A percentile compares a stretch with the other conserved stretches of the same genome.
These are phyloP conservation scores for Aureobasidium melanogenum DNA, from an alignment of 2,329 filamentous ascomycete species.

Conservation along the genomic window DNA sequence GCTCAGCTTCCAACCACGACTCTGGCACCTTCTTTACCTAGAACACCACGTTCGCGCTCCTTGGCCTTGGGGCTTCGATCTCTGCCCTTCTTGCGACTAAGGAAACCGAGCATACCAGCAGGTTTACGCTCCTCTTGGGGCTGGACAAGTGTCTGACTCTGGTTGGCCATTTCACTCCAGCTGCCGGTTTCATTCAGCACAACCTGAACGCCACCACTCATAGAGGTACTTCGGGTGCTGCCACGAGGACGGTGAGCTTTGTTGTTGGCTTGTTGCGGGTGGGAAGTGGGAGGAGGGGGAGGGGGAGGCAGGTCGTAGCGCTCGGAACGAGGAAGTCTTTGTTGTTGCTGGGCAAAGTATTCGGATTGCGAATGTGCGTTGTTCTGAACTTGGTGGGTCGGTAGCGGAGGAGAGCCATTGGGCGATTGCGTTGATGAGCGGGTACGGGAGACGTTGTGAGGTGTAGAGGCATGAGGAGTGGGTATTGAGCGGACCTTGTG, in stretches of 20 bases:
- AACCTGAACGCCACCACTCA: conserved; percentile 79
- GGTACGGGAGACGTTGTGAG: conserved; percentile 29
- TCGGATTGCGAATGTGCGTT: conserved; percentile 15
- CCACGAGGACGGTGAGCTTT: conserved; percentile 41
- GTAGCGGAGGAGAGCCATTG: conserved; percentile 39
- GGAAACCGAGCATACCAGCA: conserved; percentile 83
- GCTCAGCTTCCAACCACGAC: conserved; percentile 36
- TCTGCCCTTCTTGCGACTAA: conserved; percentile 80
- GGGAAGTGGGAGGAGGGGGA: conserved; percentile 16
- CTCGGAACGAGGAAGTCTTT: conserved; percentile 18
- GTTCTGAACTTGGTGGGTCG: conserved; percentile 14
- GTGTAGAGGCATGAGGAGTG: conserved; percentile 28
- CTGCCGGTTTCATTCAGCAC: conserved; percentile 81
- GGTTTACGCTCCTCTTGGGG: conserved; percentile 46
- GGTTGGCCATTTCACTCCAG: conserved; percentile 84
- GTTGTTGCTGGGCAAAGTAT: conserved; percentile 19
- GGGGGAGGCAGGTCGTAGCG: conserved; percentile 21
- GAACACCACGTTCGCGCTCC: conserved; percentile 65
- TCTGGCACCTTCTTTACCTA: conserved; percentile 90
- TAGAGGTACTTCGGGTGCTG: conserved; percentile 62
- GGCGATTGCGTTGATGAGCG: conserved; percentile 39
- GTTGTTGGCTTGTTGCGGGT: conserved; percentile 21
- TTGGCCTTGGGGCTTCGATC: conserved; percentile 90
- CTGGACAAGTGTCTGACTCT: conserved; percentile 63
- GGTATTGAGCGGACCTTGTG: conserved; percentile 20